Base-by-base conservation (phyloP, 1,284 basidiomycete species). In the Volvariella volvacea region DNA sequence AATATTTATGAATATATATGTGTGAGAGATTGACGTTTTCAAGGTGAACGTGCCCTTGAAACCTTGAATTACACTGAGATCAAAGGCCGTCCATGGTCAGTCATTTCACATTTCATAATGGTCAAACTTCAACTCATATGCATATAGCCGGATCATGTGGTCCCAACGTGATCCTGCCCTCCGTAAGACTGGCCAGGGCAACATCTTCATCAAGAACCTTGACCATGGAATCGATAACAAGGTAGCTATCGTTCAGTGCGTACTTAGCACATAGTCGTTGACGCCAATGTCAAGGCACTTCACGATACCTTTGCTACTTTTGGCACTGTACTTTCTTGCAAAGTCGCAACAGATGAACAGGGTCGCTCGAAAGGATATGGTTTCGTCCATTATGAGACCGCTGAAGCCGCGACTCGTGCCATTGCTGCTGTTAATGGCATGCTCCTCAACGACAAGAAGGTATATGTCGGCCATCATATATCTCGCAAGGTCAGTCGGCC, bases 151-250 rank as follows among this genome's bases (percentile, higher is more conserved):
- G 61, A 99, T 99, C 77, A 99, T 99, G 96, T 98, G 96, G 94
- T 98, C 94, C 61, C 95, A 99, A 81, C 92, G 96, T 66, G 96
- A 99, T 75, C 96, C 96, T 51, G 91, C 92, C 57, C 83, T 99
- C 61, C 92, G 96, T 70, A 98, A 99, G 82, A 98, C 94, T 54
- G 94, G 94, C 54, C 93, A 97, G 73, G 96, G 96, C 68, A 99
- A 99, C 71, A 95, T 99, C 64, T 99, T 99, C 74, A 99, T 99
- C 76, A 99, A 99, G 78, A 99, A 99, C 74, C 74, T 99, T 55
- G 96, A 99, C 65, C 92, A 96, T 68, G 78, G 79, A 52, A 99
- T 99, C 58, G 96, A 99, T 74, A 99, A 99, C 82, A 99, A 99
- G 84, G 87, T 87, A 45, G 43, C 60, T 28, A 25, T 4, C n/a